Evolutionary conservation across 345 rosid genomes (phyloP), one percentile per base, ranked within the genome.

Genomic region (Brassica juncea): DNA sequence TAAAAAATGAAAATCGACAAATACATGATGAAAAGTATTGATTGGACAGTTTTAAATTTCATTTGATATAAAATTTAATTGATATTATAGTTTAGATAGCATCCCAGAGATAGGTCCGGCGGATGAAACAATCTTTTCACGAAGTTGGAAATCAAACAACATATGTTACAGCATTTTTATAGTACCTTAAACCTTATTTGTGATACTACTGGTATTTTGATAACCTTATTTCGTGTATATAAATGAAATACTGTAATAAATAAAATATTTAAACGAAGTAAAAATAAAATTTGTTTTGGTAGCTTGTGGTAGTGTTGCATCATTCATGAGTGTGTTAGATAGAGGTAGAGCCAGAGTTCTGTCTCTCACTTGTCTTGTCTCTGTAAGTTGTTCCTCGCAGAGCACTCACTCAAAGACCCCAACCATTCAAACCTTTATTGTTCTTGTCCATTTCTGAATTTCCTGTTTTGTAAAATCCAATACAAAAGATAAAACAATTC

Each of bases 301-400:
- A 49, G 75, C n/a, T 74, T 73, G 77, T 67, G 74, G 74, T 66
- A 73, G 64, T 72, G 77, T 79, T 80, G 82, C 74, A 80, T 68
- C 71, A 80, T 68, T 66, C 78, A 80, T 80, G 68, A 80, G 75
- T 34, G 79, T 73, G 59, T 8, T 79, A 68, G 57, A 49, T 6
- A 54, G 62, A 78, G 63, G 63, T 59, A 73, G 70, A 73, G 79
- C 59, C 82, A 80, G 82, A 80, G 82, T 28, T 74, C 78, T 72
- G 82, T 74, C 78, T 78, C 80, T 82, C 72, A 74, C 78, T 70
- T 72, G 85, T 77, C 85, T 66, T 77, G 80, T 85, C 86, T 68
- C 75, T 60, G 68, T 68, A 66, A 76, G 82, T 71, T 79, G 73
- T 77, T 72, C 35, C 83, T 69, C 68, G 69, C 44, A 76, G 60